Base-by-base conservation (phyloP, 176 grass and related monocot genomes). In the Hsuehochloa calcarea region DNA sequence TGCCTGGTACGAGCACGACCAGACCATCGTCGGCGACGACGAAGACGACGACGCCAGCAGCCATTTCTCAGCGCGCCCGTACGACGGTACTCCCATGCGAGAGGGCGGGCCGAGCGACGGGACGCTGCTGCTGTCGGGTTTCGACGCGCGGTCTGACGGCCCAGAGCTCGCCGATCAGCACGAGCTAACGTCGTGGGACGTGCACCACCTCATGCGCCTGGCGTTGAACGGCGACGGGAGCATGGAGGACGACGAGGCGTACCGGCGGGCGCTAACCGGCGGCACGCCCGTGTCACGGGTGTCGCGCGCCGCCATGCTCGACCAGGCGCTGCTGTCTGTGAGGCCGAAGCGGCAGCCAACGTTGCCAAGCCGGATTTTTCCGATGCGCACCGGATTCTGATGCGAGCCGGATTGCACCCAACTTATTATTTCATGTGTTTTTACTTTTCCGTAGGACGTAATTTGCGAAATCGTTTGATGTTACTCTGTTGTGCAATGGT, bases 201-300 rank as follows among this genome's bases (percentile, higher is more conserved):
- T 75, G 3, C 40, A 10, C 0, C 68, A 47, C 37, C 75, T 80
- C 9, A 44, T 84, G 35, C 75, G 76, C 26, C 38, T 84, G 45
- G 38, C 46, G 75, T 6, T 80, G 29, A 14, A 26, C 3, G 20
- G 15, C 20, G 20, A 59, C 5, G 71, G 78, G 8, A 49, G 26
- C 87, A 8, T 89, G 17, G 68, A 73, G 75, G 19, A n/a, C 13
- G 87, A 88, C 58, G 67, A 56, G 46, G 47, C 38, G n/a, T 89
- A 80, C 87, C 69, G 67, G 68, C 39, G 75, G 5, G 70, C 51
- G 22, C 16, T 81, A 12, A 29, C 25, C 52, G 70, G 62, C 5
- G 51, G 63, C 51, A 12, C 77, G 41, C 23, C 77, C 5, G 16
- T 85, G 50, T 67, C 81, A 10, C 68, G 13, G 10, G 75, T 9